Evolutionary conservation across 2,329 filamentous ascomycete genomes (phyloP).

Genomic region (Stromatinia cepivora): DNA sequence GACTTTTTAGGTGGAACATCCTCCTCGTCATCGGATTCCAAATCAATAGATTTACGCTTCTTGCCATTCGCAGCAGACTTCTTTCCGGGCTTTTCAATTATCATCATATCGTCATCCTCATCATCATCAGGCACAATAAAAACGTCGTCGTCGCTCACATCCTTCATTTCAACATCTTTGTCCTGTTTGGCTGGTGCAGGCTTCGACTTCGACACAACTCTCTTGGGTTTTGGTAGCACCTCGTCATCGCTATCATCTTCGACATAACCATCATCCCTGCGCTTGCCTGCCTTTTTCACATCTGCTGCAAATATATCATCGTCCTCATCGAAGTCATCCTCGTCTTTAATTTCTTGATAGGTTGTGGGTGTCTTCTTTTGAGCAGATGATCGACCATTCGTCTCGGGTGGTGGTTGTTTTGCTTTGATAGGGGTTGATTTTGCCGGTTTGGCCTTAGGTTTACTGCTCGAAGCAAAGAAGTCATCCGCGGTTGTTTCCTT

Average conservation of each 20-base stretch:
- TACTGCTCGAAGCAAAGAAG: constrained; percentile 41
- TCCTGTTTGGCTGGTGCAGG: constrained; percentile 43
- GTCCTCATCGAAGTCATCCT: constrained; percentile 63
- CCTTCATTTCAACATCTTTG: constrained; percentile 49
- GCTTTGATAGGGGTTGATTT: constrained; percentile 35
- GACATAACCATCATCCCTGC: constrained; percentile 72
- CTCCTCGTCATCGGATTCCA: constrained; percentile 57
- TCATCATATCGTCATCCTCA: constrained; percentile 48
- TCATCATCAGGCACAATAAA: constrained; percentile 43
- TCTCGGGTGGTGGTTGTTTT: constrained; percentile 28
- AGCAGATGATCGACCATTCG: constrained; percentile 34
- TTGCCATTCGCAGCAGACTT: constrained; percentile 43
- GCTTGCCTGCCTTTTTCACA: constrained; percentile 63
- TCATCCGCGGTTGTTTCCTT: constrained; percentile 41
- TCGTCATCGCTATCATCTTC: constrained; percentile 71
- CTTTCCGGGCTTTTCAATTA: constrained; percentile 35
- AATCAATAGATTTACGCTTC: constrained; percentile 60
- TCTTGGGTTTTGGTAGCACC: constrained; percentile 59
- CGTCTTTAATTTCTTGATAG: constrained; percentile 41
- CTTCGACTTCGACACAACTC: constrained; percentile 41
- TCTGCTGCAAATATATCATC: constrained; percentile 83
- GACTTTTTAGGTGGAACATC: constrained; percentile 56
- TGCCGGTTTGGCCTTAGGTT: constrained; percentile 35
- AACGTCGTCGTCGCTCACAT: constrained; percentile 39
- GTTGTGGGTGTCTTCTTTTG: constrained; percentile 35